phyloP scores from a whole-genome alignment of 257 asterid species.

The Jacaranda mimosifolia region DNA sequence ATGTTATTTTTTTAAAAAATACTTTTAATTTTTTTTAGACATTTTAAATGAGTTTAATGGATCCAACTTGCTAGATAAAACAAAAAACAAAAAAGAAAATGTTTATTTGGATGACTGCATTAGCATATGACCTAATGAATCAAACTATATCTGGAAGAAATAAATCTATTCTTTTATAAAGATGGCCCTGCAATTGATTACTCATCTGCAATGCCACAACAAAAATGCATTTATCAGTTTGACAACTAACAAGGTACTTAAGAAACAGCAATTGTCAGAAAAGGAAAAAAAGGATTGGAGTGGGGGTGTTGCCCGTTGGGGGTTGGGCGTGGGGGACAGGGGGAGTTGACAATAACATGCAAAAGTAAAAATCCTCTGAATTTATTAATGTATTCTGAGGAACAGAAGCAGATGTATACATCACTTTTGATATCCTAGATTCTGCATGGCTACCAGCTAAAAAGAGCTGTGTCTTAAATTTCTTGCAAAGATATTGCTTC shows the following conservation, averaged over 20 bases:
- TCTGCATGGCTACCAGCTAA: slow-evolving; percentile 13
- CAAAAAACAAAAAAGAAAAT: too few species aligned
- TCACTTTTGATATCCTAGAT: slow-evolving; percentile 30
- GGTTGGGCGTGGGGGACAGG: too few species aligned
- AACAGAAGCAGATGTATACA: not conserved
- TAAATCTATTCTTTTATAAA: too few species aligned
- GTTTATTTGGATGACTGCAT: too few species aligned
- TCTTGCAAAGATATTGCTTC: slow-evolving; percentile 17
- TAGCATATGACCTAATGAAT: too few species aligned
- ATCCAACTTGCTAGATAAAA: too few species aligned
- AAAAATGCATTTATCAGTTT: not conserved
- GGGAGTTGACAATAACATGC: slow-evolving; percentile 26
- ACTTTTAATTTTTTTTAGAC: too few species aligned
- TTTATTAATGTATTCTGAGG: slow-evolving; percentile 9
- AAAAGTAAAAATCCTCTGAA: slow-evolving; percentile 24
- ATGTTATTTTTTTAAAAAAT: too few species aligned
- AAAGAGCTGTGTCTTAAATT: slow-evolving; percentile 34
- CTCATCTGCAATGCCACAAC: slow-evolving; percentile 22
- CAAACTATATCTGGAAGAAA: too few species aligned
- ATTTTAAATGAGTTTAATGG: too few species aligned
- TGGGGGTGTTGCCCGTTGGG: too few species aligned
- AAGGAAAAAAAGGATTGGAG: not conserved
- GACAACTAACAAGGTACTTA: not conserved
- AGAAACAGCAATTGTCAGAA: not conserved
- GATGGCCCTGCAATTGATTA: slow-evolving; percentile 10